phyloP scores from a whole-genome alignment of 129 eudicot genomes.

The Tagetes erecta region DNA sequence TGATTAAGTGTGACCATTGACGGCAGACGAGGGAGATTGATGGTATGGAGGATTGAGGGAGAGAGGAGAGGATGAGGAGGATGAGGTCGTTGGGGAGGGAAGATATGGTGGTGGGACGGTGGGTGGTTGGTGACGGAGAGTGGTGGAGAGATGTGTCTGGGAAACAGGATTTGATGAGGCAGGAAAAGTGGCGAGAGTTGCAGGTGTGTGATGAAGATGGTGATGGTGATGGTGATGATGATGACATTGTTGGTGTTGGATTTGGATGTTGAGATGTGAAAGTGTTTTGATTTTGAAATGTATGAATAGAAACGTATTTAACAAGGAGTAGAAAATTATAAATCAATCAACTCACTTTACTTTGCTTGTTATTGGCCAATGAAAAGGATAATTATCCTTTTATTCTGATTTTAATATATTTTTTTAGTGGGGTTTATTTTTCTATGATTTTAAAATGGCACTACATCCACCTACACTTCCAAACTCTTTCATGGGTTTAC shows the following conservation, averaged over 20 bases:
- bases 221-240: neutral
- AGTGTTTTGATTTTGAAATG: no score
- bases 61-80: slow-evolving; percentile 59
- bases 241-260: slow-evolving; percentile 11
- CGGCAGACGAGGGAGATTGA: slow-evolving; percentile 65
- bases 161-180: slow-evolving; percentile 74
- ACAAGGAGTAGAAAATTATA: no score
- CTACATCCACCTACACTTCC: no score
- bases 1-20: slow-evolving; percentile 56
- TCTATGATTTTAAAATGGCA: no score
- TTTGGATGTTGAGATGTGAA: no score
- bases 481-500: no score
- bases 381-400: no score
- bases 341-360: no score
- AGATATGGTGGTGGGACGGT: slow-evolving; percentile 52
- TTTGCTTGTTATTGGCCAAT: no score
- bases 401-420: no score
- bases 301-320: no score
- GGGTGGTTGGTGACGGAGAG: slow-evolving; percentile 31
- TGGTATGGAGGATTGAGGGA: slow-evolving; percentile 50
- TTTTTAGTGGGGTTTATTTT: no score
- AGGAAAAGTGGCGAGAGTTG: slow-evolving; percentile 72
- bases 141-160: slow-evolving; percentile 49
- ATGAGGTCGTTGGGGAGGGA: slow-evolving; percentile 79
- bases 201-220: slow-evolving; percentile 40